Percentiles rank a stretch among this genome's conserved stretches.
Conservation (phyloP, 2,329 filamentous ascomycete genomes). For the Diplodia intermedia region DNA sequence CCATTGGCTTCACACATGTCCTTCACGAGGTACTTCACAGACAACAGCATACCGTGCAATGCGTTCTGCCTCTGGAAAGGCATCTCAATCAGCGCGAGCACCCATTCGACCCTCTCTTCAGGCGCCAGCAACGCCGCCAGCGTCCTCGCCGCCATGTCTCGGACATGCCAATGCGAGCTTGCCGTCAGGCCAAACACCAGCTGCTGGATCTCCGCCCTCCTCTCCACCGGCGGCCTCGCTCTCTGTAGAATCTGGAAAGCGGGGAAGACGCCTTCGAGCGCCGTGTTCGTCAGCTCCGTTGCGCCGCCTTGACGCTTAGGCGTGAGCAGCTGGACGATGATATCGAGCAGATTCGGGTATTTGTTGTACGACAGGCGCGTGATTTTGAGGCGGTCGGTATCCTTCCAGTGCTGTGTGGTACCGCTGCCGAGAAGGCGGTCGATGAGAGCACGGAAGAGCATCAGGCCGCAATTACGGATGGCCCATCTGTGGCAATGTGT, state of each 20-base stretch:
- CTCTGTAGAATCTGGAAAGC: constrained; percentile 81
- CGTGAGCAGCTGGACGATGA: constrained; percentile 68
- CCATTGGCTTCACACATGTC: constrained; percentile 30
- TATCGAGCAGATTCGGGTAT: constrained; percentile 68
- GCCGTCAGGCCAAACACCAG: constrained; percentile 69
- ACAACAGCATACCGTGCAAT: constrained; percentile 44
- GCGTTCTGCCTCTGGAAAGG: constrained; percentile 37
- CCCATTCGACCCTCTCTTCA: constrained; percentile 39
- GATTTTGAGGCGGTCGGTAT: constrained; percentile 48
- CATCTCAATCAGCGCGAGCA: constrained; percentile 37
- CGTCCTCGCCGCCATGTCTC: constrained; percentile 80
- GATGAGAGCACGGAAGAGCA: constrained; percentile 85
- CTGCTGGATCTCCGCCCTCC: constrained; percentile 62
- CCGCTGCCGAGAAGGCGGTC: constrained; percentile 62
- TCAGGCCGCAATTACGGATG: constrained; percentile 89
- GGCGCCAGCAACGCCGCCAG: constrained; percentile 52
- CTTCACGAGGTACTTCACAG: constrained; percentile 43
- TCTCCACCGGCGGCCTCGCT: constrained; percentile 67
- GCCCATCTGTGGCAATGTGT: constrained; percentile 70
- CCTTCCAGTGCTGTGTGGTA: constrained; percentile 62
- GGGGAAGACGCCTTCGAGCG: constrained; percentile 75
- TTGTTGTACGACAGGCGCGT: constrained; percentile 72
- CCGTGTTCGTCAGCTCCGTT: constrained; percentile 43
- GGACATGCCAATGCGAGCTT: constrained; percentile 78
- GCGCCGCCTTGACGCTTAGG: constrained; percentile 29